Evolutionary conservation across 1,139 yeast species (phyloP).

Genomic region (Wickerhamiella pararugosa): DNA sequence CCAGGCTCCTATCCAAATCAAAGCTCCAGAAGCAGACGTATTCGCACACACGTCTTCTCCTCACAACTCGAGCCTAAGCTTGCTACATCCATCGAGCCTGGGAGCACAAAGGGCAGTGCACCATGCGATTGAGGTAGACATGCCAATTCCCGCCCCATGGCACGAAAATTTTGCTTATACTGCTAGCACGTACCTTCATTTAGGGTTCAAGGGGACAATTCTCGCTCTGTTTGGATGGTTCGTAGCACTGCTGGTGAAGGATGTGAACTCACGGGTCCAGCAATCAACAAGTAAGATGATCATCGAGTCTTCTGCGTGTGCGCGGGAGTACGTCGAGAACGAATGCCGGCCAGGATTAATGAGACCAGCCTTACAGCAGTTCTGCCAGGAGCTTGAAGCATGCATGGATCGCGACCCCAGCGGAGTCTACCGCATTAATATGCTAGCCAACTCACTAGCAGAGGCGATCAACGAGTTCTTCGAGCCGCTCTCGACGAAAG

Average conservation of each 20-base stretch:
- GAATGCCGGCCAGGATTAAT: conserved; percentile 37
- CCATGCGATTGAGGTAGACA: conserved; percentile 5
- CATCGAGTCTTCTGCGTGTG: conserved; percentile 51
- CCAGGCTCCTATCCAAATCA: no score
- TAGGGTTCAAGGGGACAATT: conserved; percentile 44
- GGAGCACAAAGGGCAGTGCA: conserved; percentile 2
- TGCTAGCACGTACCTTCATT: conserved; percentile 58
- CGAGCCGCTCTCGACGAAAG: conserved; percentile 54
- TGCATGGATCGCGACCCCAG: conserved; percentile 78
- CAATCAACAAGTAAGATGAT: conserved; percentile 38
- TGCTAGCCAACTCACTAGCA: conserved; percentile 64
- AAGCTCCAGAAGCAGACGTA: no score
- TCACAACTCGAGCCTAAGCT: neutral
- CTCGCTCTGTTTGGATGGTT: conserved; percentile 39
- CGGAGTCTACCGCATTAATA: conserved; percentile 47
- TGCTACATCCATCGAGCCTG: neutral
- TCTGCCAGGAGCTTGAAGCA: conserved; percentile 55
- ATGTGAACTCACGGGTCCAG: conserved; percentile 49
- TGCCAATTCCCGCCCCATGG: conserved; percentile 18
- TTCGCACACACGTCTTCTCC: neutral
- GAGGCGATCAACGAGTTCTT: conserved; percentile 63
- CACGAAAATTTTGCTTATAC: conserved; percentile 49
- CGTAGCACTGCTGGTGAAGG: conserved; percentile 40
- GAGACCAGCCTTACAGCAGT: conserved; percentile 54
- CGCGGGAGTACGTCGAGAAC: conserved; percentile 51